Evolutionary conservation across 345 rosid genomes (phyloP), one percentile per base, ranked within the genome.

Genomic region (Laguncularia racemosa): DNA sequence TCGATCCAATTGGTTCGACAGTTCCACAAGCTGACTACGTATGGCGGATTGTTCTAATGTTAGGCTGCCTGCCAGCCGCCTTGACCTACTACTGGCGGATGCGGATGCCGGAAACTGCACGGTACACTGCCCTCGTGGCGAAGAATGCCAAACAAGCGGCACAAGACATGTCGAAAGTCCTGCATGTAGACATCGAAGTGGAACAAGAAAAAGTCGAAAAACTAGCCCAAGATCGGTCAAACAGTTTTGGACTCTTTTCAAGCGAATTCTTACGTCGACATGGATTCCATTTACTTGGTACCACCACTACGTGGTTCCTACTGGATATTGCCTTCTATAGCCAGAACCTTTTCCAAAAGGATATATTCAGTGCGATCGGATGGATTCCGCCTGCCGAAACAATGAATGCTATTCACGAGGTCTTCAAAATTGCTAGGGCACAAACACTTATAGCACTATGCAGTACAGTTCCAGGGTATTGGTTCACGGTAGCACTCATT

Each of bases 381-480:
- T 83, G 86, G 84, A 69, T 83, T 17, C 86, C 86, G 3, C 2
- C 45, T 1, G 80, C 86, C 0, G 13, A 50, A 3, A n/a, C 20
- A 2, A 83, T 83, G 89, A 81, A 71, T 53, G 89, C 82, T 0
- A 28, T 83, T 14, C 61, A 83, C 0, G 89, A 83, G 56, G 89
- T 81, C 20, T 74, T 44, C 50, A 71, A 48, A 56, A 83, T 83
- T 58, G 84, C 77, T 1, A 69, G 75, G 57, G 86, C 84, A 1
- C 89, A 83, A 62, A 83, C 82, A 13, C 72, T 81, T 3, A 81
- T 81, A 6, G 86, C 86, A 6, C 72, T 83, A 0, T 73, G 80
- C 58, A 77, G 88, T 20, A 82, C 84, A 0, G 83, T 82, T 0
- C 91, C 91, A 0, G 95, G 95, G 2, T 84, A 84, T 50, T 81